Conservation (phyloP, 2,329 filamentous ascomycete species). For the Mycocentrospora acerina region DNA sequence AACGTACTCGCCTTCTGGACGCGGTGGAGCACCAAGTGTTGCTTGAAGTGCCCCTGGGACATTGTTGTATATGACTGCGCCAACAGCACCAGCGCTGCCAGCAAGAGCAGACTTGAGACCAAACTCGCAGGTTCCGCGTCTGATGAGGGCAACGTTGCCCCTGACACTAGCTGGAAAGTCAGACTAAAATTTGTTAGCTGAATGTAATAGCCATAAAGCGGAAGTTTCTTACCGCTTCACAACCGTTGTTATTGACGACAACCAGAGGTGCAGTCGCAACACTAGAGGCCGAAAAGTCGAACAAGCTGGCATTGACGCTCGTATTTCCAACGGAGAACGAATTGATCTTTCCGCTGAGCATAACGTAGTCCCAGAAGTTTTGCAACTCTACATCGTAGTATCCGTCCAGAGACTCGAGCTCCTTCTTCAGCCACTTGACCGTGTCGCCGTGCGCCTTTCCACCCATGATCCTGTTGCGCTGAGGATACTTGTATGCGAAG, state of each 20-base stretch:
- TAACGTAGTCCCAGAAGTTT: slow-evolving; percentile 23
- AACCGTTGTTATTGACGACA: slow-evolving; percentile 33
- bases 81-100: slow-evolving; percentile 68
- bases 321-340: slow-evolving; percentile 21
- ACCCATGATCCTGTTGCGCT: slow-evolving; percentile 43
- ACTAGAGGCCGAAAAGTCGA: slow-evolving; percentile 31
- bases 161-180: slow-evolving; percentile 63
- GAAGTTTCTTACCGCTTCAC: slow-evolving; percentile 22
- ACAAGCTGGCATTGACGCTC: slow-evolving; percentile 13
- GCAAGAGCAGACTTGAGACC: slow-evolving; percentile 70
- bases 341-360: slow-evolving; percentile 23
- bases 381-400: slow-evolving; percentile 43
- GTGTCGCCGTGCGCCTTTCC: slow-evolving; percentile 43
- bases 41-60: slow-evolving; percentile 59
- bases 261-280: slow-evolving; percentile 27
- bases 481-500: slow-evolving; percentile 41
- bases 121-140: slow-evolving; percentile 70
- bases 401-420: slow-evolving; percentile 29
- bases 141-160: slow-evolving; percentile 70
- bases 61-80: slow-evolving; percentile 75
- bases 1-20: slow-evolving; percentile 58
- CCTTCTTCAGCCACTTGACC: slow-evolving; percentile 39
- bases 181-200: slow-evolving; percentile 27
- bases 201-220: background rate
- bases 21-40: slow-evolving; percentile 64